A percentile compares a stretch with the other conserved stretches of the same genome.
Evolutionary conservation across 2,329 filamentous ascomycete species (phyloP).

Genomic region (Diaporthe humulicola): DNA sequence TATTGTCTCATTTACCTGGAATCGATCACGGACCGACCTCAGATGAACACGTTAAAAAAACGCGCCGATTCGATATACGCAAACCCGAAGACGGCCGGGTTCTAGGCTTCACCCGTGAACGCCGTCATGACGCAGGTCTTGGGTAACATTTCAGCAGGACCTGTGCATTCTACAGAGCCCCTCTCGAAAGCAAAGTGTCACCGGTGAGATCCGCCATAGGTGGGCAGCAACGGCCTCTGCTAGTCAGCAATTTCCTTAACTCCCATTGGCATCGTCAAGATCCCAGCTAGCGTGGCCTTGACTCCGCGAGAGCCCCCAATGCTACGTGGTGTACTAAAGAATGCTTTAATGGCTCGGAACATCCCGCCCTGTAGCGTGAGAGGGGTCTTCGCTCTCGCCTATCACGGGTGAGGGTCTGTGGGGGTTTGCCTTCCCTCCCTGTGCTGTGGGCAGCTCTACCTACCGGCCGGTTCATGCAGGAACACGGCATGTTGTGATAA

Average conservation of each 20-base stretch:
- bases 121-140: background rate
- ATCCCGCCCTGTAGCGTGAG: constrained; percentile 1
- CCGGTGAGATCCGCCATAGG: background rate
- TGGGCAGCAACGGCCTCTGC: background rate
- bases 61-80: background rate
- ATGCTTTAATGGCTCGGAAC: constrained; percentile 16
- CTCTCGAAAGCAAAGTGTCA: background rate
- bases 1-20: constrained; percentile 11
- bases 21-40: constrained; percentile 25
- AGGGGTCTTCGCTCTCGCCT: background rate
- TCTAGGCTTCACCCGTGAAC: background rate
- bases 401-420: background rate
- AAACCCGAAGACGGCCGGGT: background rate
- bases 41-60: constrained; percentile 8
- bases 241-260: constrained; percentile 15
- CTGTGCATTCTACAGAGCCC: no score
- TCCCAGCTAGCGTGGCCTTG: constrained; percentile 17
- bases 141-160: background rate
- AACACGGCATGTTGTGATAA: background rate
- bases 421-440: background rate
- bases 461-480: background rate
- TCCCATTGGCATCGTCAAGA: background rate
- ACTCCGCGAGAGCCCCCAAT: background rate
- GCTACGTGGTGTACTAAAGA: background rate
- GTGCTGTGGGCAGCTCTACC: background rate